Conservation (phyloP, 1,284 basidiomycete species). For the Ganoderma meredithae region DNA sequence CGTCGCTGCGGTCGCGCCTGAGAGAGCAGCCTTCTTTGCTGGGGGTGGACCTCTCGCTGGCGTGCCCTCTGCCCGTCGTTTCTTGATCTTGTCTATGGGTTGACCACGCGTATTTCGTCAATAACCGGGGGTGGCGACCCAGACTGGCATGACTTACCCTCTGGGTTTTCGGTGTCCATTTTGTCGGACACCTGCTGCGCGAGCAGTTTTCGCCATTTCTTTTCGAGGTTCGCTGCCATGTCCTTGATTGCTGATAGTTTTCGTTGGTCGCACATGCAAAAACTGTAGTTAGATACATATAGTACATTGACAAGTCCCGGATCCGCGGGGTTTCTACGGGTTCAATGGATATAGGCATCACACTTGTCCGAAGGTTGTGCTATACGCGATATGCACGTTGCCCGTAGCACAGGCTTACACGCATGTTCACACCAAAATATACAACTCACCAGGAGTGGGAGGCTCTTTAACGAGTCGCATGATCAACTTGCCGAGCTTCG, state of each 20-base stretch:
- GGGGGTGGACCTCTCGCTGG: conserved; percentile 60
- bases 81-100: conserved; percentile 68
- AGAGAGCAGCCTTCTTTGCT: conserved; percentile 67
- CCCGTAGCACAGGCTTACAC: conserved; percentile 8
- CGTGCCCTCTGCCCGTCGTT: conserved; percentile 68
- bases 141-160: conserved; percentile 76
- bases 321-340: conserved; percentile 22
- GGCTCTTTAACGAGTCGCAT: conserved; percentile 75
- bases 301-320: conserved; percentile 26
- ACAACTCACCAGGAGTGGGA: conserved; percentile 70
- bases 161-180: conserved; percentile 54
- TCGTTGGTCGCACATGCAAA: conserved; percentile 38
- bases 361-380: conserved; percentile 13
- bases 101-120: conserved; percentile 23
- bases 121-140: conserved; percentile 32
- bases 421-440: not conserved
- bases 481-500: conserved; percentile 80
- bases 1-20: conserved; percentile 47
- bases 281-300: conserved; percentile 72
- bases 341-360: conserved; percentile 21
- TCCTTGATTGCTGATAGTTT: conserved; percentile 81
- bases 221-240: conserved; percentile 86
- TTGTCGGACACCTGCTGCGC: conserved; percentile 47
- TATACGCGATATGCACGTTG: conserved; percentile 10
- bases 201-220: conserved; percentile 76